Evolutionary conservation across 192 early-diverging fungal species (phyloP), one percentile per base, ranked within the genome.

Genomic region (Dispira parvispora): DNA sequence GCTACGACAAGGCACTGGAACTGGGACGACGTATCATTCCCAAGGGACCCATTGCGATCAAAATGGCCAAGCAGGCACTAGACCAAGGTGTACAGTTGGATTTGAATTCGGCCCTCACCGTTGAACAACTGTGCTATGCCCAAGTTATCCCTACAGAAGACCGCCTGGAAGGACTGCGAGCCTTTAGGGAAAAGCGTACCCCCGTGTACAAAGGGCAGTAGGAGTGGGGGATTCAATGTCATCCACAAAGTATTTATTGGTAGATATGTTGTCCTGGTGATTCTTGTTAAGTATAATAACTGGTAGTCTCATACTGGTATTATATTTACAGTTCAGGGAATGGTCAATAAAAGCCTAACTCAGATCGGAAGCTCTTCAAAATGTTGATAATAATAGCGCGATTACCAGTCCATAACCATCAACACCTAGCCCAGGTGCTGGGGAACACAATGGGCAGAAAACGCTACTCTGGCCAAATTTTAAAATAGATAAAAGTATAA

Each of bases 61-160:
- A 82, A 42, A 88, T 94, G 87, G 95, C 95, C 32, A 98, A 98
- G 72, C 52, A 75, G 23, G 90, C 95, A 18, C 86, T 98, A 56
- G 84, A 94, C 67, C 75, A 80, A 49, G 95, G 92, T 0, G 71
- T 75, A 6, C 78, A 87, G 64, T 69, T 89, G 26, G 93, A 96
- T 69, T 75, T 88, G 78, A 75, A 82, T 47, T 82, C 88, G 27
- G 95, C 92, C 1, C 74, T 98, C 64, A 86, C 88, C 42, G 76
- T 94, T 50, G 95, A 98, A 76, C 87, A 98, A 76, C 75, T 84
- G 38, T 98, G 90, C 72, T 98, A 98, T 64, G 92, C 86, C 0
- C 88, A 92, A 65, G 84, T 96, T 14, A 91, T 98, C 67, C 92
- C 89, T 0, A 92, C 95, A 2, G 80, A 92, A 64, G 95, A 98